Conservation (phyloP, 139 green algal genomes). For the Chlamydomonas urium region DNA sequence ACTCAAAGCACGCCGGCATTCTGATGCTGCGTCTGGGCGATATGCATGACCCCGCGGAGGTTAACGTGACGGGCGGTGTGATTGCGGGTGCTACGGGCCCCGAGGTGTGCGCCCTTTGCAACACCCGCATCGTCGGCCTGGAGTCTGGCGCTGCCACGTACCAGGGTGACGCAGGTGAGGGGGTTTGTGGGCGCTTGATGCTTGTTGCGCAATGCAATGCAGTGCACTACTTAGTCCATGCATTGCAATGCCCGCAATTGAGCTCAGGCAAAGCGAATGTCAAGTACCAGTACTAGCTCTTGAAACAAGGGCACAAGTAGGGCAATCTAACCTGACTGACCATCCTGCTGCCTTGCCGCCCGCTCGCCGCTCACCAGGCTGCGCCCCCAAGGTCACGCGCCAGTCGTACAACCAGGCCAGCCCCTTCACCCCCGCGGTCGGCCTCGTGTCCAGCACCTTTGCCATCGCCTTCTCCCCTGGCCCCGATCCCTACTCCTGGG, state of each 20-base stretch:
- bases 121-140: background rate
- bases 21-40: conserved; percentile 27
- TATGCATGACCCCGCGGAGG: conserved; percentile 18
- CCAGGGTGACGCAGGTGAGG: too few species aligned
- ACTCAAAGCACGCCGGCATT: conserved; percentile 47
- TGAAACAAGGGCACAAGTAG: too few species aligned
- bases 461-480: conserved; percentile 39
- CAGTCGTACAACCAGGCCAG: conserved; percentile 38
- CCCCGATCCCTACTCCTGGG: conserved; percentile 26
- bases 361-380: too few species aligned
- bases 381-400: conserved; percentile 31
- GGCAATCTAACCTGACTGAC: too few species aligned
- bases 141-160: too few species aligned
- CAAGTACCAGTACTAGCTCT: too few species aligned
- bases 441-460: conserved; percentile 38
- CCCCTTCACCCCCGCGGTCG: conserved; percentile 24
- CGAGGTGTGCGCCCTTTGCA: conserved; percentile 12
- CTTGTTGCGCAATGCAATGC: too few species aligned
- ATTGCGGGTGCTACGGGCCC: conserved; percentile 28
- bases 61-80: conserved; percentile 23
- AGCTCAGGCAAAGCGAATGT: too few species aligned
- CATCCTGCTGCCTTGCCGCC: too few species aligned
- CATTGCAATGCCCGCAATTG: too few species aligned
- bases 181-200: too few species aligned
- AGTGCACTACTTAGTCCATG: too few species aligned